Base-by-base conservation (phyloP, 129 eudicot species). In the Apium graveolens region DNA sequence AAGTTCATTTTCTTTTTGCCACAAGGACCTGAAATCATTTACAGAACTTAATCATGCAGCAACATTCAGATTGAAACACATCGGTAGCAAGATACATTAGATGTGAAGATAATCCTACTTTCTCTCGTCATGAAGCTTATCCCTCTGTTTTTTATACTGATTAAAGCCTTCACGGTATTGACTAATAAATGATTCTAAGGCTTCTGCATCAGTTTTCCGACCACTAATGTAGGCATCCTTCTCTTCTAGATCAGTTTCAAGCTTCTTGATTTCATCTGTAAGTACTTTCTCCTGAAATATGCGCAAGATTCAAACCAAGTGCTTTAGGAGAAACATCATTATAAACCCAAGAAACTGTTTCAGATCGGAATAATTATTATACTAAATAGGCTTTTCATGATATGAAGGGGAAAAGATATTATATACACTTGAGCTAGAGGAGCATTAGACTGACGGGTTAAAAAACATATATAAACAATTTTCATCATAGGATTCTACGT, bases 1-100 rank as follows among this genome's bases (percentile, higher is more conserved):
- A 51, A 90, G 89, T 81, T 90, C 95, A 79, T 82, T 96, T 87
- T 96, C 99, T 70, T 78, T 82, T 44, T 77, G 86, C 99, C 99
- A 92, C 86, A 96, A 80, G 63, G 91, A 82, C 95, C 99, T 96
- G 82, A 60, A 77, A 10, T 65, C 11, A 57, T 60, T 43, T 35
- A 60, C 83, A 60, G 72, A 57, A 74, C 41, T 39, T 70, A 65
- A 84, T 80, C 78, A 87, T 80, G 76, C 43, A 72, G 70, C 73
- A 83, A 43, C 62, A 39, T 55, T 39, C 53, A 31, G 76, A 60
- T 17, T 79, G 38, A 27, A 44, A 62, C 48, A 34, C 46, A 51
- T 24, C 35, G 34, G 51, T 65, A 21, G 55, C 26, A 26, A 35
- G 55, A 32, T 41, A 34, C 77, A 74, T 16, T 21, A 74, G 11